A percentile compares a stretch with the other conserved stretches of the same genome.
These are phyloP conservation scores for Lepiota venenata DNA, from an alignment of 768 basidiomycete genomes.

Conservation along the genomic window DNA sequence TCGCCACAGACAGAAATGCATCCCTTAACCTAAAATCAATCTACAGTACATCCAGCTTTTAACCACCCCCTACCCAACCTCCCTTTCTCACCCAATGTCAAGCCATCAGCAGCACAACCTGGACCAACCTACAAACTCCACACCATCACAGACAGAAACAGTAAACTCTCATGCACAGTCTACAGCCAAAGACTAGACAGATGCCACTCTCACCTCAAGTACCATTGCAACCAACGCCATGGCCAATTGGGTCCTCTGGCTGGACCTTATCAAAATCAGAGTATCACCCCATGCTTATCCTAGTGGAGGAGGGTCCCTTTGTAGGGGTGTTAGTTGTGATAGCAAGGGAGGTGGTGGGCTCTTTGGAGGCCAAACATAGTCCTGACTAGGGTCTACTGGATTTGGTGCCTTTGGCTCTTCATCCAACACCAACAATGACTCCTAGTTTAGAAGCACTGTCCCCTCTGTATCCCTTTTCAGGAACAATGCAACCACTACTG, in stretches of 20 bases:
- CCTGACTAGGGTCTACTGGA: no score
- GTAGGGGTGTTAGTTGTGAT: background rate
- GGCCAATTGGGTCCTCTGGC: background rate
- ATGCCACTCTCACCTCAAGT: constrained; percentile 49
- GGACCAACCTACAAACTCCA: constrained; percentile 62
- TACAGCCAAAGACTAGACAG: constrained; percentile 63
- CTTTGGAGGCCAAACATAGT: no score
- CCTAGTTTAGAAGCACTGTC: no score
- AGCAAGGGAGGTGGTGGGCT: no score
- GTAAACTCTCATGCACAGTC: constrained; percentile 40
- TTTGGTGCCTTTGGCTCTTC: no score
- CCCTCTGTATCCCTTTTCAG: no score
- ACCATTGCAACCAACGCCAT: constrained; percentile 30
- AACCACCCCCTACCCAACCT: background rate
- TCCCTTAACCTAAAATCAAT: constrained; percentile 43
- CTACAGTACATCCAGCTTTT: constrained; percentile 39
- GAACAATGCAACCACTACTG: no score
- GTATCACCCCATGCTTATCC: background rate
- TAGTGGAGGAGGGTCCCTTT: background rate
- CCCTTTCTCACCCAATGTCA: background rate
- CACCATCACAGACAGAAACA: constrained; percentile 38
- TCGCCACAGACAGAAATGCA: constrained; percentile 33
- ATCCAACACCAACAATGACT: no score
- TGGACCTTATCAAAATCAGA: background rate
- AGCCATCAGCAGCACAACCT: constrained; percentile 51